A percentile compares a stretch with the other conserved stretches of the same genome.
Conservation (phyloP, 164 flowering plant genomes). For the Chimonanthus salicifolius region DNA sequence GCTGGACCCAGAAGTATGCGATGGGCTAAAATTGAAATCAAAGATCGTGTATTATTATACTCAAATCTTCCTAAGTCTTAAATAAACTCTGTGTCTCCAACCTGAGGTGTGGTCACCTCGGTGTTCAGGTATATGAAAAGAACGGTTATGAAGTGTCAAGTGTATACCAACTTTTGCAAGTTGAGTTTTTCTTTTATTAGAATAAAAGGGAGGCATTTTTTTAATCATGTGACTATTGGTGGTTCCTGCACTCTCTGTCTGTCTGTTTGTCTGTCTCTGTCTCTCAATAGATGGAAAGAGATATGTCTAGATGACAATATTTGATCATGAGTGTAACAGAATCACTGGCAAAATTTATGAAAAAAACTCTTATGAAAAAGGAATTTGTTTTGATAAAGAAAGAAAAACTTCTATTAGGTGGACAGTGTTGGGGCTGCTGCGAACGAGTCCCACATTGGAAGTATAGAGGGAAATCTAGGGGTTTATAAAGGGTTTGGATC, state of each 20-base stretch:
- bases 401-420: no score
- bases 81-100: background rate
- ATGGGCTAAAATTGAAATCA: slow-evolving; percentile 26
- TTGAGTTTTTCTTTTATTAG: background rate
- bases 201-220: background rate
- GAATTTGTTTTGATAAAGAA: no score
- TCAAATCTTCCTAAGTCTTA: background rate
- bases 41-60: background rate
- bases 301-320: no score
- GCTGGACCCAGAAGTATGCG: slow-evolving; percentile 67
- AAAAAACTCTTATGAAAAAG: no score
- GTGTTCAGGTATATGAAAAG: background rate
- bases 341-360: no score
- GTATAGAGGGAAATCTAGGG: no score
- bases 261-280: background rate
- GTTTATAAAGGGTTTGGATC: no score
- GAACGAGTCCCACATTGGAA: no score
- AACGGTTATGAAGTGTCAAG: background rate
- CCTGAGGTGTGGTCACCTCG: background rate
- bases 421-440: no score
- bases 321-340: no score
- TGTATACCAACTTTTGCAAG: background rate
- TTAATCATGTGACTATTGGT: background rate
- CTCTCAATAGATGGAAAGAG: background rate
- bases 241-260: background rate